phyloP scores from a whole-genome alignment of 106 monocot species.

The Dactylorhiza incarnata region DNA sequence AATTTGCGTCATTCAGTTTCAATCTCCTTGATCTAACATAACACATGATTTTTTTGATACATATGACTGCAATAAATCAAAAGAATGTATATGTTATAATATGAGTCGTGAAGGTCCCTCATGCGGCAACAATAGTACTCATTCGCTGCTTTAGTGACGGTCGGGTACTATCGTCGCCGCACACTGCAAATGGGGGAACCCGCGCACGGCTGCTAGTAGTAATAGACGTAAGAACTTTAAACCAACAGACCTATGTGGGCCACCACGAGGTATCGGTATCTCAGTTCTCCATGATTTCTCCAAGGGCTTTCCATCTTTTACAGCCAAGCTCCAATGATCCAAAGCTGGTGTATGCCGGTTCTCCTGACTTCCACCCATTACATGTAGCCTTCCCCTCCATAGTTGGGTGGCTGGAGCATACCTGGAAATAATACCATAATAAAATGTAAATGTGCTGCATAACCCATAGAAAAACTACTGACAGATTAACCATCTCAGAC shows the following conservation, averaged over 20 bases:
- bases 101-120: too few species aligned
- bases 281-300: slow-evolving; percentile 69
- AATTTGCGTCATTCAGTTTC: too few species aligned
- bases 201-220: too few species aligned
- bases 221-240: background rate
- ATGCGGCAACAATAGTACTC: too few species aligned
- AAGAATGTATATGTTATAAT: too few species aligned
- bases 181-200: too few species aligned
- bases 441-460: background rate
- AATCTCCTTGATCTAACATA: too few species aligned
- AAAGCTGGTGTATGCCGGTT: slow-evolving; percentile 70
- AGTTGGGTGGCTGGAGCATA: slow-evolving; percentile 90
- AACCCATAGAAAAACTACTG: background rate
- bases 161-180: too few species aligned
- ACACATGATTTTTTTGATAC: too few species aligned
- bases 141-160: too few species aligned
- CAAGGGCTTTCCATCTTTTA: slow-evolving; percentile 72
- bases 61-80: too few species aligned
- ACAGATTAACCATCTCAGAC: background rate
- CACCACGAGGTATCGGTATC: slow-evolving; percentile 81
- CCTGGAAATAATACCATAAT: slow-evolving; percentile 27
- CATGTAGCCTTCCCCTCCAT: slow-evolving; percentile 89
- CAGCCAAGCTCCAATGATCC: slow-evolving; percentile 86
- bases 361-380: slow-evolving; percentile 92
- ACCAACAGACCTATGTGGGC: slow-evolving; percentile 64